Base-by-base conservation (phyloP, 169 alveolate species). In the Cryptosporidium tyzzeri region DNA sequence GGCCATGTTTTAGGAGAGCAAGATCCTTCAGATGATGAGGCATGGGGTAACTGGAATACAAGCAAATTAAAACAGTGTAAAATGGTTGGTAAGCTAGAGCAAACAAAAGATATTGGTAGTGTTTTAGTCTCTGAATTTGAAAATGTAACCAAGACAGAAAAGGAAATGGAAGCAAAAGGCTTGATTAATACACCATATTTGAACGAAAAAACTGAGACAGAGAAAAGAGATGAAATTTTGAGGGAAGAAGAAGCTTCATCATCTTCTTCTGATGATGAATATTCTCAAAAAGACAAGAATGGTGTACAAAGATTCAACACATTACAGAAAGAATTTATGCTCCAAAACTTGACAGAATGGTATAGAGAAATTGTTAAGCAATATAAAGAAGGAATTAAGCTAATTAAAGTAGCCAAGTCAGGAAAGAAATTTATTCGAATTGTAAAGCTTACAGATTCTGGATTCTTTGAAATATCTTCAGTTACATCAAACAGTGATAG, bases 21-120 rank as follows among this genome's bases (percentile, higher is more conserved):
- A 21, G 94, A 86, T 48, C 93, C 91, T 12, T 92, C 94, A 4
- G 94, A 92, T 26, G 94, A 92, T 55, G 94, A 92, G 41, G 94
- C 68, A 37, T 92, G 94, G 94, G 94, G 89, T 48, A 80, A 80
- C 41, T 80, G 89, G 89, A 80, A 80, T 41, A 55, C 69, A 41
- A 65, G 33, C 21, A 80, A 58, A 35, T 37, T 74, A 41, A 80
- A 80, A 33, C 53, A 62, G 33, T 80, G 89, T 59, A 59, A 80
- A 26, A 62, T 65, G 73, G 89, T 80, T 3, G 89, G 50, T 41
- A 80, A 80, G 18, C 35, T 80, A 12, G 89, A 80, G n/a, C 89
- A 80, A 37, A 62, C 80, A n/a, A 65, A 59, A 35, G 89, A 80
- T 48, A 80, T 80, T 37, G 74, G 89, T 7, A 53, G 26, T 39